Evolutionary conservation across 192 early-diverging fungal species (phyloP), one percentile per base, ranked within the genome.

Genomic region (Dimargaris xerosporica): DNA sequence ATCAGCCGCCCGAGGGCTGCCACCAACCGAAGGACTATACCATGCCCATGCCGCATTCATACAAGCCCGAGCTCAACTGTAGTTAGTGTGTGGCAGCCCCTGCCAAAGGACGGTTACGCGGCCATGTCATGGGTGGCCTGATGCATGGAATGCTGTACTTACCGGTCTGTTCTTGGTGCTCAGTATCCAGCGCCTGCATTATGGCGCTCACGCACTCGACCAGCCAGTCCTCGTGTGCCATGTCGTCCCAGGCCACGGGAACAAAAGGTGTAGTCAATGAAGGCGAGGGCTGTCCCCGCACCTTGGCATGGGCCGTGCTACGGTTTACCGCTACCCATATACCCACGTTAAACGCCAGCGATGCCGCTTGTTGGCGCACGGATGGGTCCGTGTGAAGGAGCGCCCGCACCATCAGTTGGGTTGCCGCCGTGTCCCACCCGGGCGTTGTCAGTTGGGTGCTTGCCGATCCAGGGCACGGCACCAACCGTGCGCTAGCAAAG

Each of bases 341-440:
- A 1, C 80, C 69, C 53, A 85, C 78, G 65, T 91, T 84, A 54
- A 82, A 88, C 0, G 80, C 85, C 11, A 89, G 65, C 0, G 82
- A 77, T 0, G 85, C 77, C 0, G 85, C 85, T 2, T 78, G 75
- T 62, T 84, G 80, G 1, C 85, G 73, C 1, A 89, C 74, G 15
- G 69, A 44, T 3, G 67, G 29, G n/a, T 84, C 80, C 1, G 67
- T 21, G 7, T 75, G 73, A 2, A 89, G 69, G 5, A 89, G 73
- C 2, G 73, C 73, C 5, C 79, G 77, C 43, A 91, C 73, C 30
- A 89, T 54, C 1, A 85, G 66, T 19, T n/a, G 19, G 41, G 58
- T 60, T 4, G 42, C 5, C 42, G 30, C 34, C 10, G 34, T 39
- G n/a, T 12, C 28, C 28, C 31, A 39, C 1, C 28, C 28, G 11